Evolutionary conservation across 768 basidiomycete genomes (phyloP).

Genomic region (Kwoniella europaea): DNA sequence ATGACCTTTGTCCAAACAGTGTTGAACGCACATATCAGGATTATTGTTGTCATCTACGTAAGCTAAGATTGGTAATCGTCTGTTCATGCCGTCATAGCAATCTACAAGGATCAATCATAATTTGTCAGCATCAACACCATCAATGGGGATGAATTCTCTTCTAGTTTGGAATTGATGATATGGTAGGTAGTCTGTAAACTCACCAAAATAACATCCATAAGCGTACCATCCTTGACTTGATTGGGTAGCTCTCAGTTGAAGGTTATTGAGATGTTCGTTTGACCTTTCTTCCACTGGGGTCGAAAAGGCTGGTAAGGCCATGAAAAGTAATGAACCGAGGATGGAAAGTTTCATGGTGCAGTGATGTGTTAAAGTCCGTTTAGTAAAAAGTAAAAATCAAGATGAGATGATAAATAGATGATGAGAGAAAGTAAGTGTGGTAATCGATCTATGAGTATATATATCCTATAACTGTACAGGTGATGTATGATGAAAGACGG

Average conservation of each 20-base stretch:
- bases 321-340: constrained; percentile 1
- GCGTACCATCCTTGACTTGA: constrained; percentile 36
- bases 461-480: too few species aligned
- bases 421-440: not conserved
- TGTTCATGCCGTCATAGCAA: constrained; percentile 39
- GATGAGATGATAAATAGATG: not conserved
- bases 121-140: too few species aligned
- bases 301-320: not conserved
- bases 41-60: constrained; percentile 27
- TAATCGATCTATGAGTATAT: not conserved
- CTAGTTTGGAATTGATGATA: too few species aligned
- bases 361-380: not conserved
- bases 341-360: constrained; percentile 14
- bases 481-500: too few species aligned
- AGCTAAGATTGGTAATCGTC: constrained; percentile 28
- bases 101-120: constrained; percentile 9
- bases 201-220: constrained; percentile 38
- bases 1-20: constrained; percentile 25
- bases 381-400: not conserved
- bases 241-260: constrained; percentile 20
- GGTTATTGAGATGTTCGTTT: constrained; percentile 5
- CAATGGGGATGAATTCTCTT: too few species aligned
- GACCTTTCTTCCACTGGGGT: constrained; percentile 19
- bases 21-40: constrained; percentile 33
- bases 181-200: not conserved